A percentile compares a stretch with the other conserved stretches of the same genome.
Conservation (phyloP, 192 early-diverging fungal genomes). For the Backusella luteola region DNA sequence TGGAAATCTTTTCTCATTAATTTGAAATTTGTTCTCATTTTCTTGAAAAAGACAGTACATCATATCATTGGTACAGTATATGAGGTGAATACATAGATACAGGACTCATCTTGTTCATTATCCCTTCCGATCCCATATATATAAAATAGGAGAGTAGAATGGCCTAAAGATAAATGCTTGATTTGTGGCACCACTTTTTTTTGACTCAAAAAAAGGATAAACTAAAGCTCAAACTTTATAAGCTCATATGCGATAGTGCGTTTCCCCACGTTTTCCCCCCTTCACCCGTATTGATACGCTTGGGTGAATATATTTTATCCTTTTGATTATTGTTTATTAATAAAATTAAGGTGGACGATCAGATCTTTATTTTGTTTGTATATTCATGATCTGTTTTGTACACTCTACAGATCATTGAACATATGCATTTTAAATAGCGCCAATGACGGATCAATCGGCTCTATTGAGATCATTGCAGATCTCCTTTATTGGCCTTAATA, state of each 20-base stretch:
- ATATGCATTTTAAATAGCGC: too few relatives aligned
- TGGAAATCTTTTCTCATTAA: too few relatives aligned
- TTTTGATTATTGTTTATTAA: neutral
- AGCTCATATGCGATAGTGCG: neutral
- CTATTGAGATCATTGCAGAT: too few relatives aligned
- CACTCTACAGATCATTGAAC: too few relatives aligned
- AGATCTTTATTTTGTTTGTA: neutral
- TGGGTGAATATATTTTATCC: neutral
- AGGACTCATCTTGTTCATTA: neutral
- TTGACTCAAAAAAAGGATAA: too few relatives aligned
- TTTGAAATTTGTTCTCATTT: too few relatives aligned
- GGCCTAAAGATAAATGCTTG: neutral
- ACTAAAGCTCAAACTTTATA: too few relatives aligned
- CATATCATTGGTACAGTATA: neutral
- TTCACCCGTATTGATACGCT: neutral
- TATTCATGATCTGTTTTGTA: too few relatives aligned
- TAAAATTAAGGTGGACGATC: neutral
- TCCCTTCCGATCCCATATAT: neutral
- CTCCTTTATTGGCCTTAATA: too few relatives aligned
- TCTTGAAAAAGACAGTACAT: too few relatives aligned
- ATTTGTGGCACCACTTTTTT: neutral
- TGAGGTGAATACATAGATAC: too few relatives aligned
- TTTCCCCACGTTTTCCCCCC: neutral
- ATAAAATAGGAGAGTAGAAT: neutral
- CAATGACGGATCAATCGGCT: too few relatives aligned